Percentiles rank a stretch among this genome's conserved stretches.
phyloP scores from a whole-genome alignment of 495 filamentous ascomycete species.

The Melanomma pulvis-pyrius region DNA sequence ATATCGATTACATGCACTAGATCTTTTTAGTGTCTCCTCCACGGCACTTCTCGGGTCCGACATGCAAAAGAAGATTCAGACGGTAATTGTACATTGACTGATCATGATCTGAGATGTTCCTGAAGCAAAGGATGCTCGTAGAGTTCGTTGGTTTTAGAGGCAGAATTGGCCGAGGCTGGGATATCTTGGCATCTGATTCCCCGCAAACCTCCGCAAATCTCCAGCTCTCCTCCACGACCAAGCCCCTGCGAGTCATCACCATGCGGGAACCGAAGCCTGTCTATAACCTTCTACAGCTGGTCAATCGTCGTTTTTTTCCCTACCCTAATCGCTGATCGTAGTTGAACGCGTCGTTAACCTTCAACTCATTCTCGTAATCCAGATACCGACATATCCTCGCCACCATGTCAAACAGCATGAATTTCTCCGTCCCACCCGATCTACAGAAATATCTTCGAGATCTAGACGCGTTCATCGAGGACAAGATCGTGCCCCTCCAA shows the following conservation, averaged over 20 bases:
- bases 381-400: background rate
- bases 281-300: constrained; percentile 5
- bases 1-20: background rate
- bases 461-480: constrained; percentile 59
- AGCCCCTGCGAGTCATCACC: constrained; percentile 27
- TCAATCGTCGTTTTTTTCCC: background rate
- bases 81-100: background rate
- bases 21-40: background rate
- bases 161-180: constrained; percentile 17
- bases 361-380: background rate
- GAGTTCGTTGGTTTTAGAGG: background rate
- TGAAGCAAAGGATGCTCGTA: background rate
- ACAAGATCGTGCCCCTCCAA: constrained; percentile 56
- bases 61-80: background rate
- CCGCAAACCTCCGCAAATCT: constrained; percentile 26
- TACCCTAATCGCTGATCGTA: constrained; percentile 16
- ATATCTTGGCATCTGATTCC: constrained; percentile 18
- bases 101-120: background rate
- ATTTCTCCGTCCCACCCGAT: constrained; percentile 57
- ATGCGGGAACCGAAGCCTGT: constrained; percentile 7
- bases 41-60: background rate
- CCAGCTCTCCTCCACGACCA: constrained; percentile 21
- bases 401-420: constrained; percentile 47
- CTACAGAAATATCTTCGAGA: constrained; percentile 50
- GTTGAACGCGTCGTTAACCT: background rate